Evolutionary conservation across 2,329 filamentous ascomycete species (phyloP).

Genomic region (Berkeleyomyces basicola): DNA sequence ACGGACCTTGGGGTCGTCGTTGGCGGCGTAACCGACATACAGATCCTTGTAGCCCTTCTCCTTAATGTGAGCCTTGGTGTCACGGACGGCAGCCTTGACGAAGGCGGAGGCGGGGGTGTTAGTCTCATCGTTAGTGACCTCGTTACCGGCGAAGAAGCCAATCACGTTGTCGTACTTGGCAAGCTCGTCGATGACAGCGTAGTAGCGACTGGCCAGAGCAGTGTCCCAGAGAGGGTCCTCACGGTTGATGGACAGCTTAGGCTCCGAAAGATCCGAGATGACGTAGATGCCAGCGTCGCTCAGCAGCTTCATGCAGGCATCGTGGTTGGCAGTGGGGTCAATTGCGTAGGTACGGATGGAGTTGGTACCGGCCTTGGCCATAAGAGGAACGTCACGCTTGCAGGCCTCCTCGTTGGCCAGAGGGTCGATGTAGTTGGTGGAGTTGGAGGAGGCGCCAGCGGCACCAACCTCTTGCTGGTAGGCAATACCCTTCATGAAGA

Average conservation of each 20-base stretch:
- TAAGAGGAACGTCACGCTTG: slow-evolving; percentile 69
- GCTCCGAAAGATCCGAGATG: slow-evolving; percentile 77
- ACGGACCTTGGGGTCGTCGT: slow-evolving; percentile 76
- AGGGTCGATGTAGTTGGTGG: slow-evolving; percentile 57
- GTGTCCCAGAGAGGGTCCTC: slow-evolving; percentile 63
- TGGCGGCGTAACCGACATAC: slow-evolving; percentile 89
- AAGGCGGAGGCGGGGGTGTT: slow-evolving; percentile 85
- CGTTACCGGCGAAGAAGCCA: slow-evolving; percentile 97
- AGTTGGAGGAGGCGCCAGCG: slow-evolving; percentile 30
- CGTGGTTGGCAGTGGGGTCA: slow-evolving; percentile 63
- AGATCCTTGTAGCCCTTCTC: slow-evolving; percentile 56
- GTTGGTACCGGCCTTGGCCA: slow-evolving; percentile 70
- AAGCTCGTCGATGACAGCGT: slow-evolving; percentile 64
- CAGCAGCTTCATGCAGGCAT: slow-evolving; percentile 68
- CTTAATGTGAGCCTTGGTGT: slow-evolving; percentile 90
- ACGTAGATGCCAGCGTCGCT: slow-evolving; percentile 85
- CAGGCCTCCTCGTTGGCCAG: slow-evolving; percentile 56
- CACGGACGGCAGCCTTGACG: slow-evolving; percentile 94
- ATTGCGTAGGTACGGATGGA: slow-evolving; percentile 90
- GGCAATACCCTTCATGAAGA: slow-evolving; percentile 81
- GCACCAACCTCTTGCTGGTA: slow-evolving; percentile 70
- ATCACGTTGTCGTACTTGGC: slow-evolving; percentile 76
- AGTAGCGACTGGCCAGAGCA: slow-evolving; percentile 65
- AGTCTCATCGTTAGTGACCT: slow-evolving; percentile 76
- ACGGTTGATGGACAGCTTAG: slow-evolving; percentile 69